Evolutionary conservation across 257 asterid genomes (phyloP).

Genomic region (Gentiana dahurica): DNA sequence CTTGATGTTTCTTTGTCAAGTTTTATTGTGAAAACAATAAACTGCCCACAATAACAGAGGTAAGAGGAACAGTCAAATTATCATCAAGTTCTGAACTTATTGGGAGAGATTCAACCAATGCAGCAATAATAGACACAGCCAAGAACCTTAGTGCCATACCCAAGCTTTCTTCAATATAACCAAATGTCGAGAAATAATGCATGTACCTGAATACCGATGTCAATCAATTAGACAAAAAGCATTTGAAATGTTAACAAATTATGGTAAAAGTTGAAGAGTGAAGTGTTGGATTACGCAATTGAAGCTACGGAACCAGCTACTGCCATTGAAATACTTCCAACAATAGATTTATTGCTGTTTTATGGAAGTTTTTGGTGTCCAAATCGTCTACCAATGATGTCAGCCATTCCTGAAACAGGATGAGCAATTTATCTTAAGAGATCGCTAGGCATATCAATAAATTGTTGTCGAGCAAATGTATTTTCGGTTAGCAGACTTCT

Average conservation of each 20-base stretch:
- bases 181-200: conserved; percentile 72
- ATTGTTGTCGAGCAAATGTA: background rate
- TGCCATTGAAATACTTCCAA: conserved; percentile 71
- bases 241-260: background rate
- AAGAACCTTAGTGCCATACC: conserved; percentile 52
- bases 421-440: background rate
- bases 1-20: no score
- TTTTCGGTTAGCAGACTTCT: background rate
- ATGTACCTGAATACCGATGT: conserved; percentile 45
- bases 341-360: conserved; percentile 57
- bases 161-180: conserved; percentile 53
- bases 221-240: conserved; percentile 8
- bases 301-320: conserved; percentile 77
- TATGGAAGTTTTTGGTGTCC: conserved; percentile 74
- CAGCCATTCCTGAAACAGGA: conserved; percentile 62
- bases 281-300: conserved; percentile 40
- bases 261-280: background rate
- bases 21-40: conserved; percentile 11
- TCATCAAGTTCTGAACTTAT: conserved; percentile 75
- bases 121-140: conserved; percentile 51
- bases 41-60: conserved; percentile 56
- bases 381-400: conserved; percentile 73
- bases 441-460: background rate
- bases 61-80: conserved; percentile 79
- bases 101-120: conserved; percentile 90